phyloP scores from a whole-genome alignment of 192 early-diverging fungal species.

The Coemansia sp. region DNA sequence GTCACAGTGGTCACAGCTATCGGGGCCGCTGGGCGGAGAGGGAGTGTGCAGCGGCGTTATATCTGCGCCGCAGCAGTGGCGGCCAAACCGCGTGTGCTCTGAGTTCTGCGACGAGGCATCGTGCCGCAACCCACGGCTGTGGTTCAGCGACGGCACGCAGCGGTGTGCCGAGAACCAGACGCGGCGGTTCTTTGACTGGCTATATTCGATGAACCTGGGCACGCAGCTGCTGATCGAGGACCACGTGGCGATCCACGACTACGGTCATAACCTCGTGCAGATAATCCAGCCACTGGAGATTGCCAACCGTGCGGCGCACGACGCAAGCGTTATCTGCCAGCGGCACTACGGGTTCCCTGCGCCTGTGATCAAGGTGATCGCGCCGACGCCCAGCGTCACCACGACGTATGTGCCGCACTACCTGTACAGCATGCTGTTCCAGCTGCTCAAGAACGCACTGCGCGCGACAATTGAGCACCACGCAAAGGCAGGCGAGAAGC shows the following conservation, averaged over 20 bases:
- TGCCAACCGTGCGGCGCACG: slow-evolving; percentile 52
- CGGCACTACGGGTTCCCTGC: slow-evolving; percentile 50
- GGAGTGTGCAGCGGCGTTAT: background rate
- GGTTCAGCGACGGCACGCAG: slow-evolving; percentile 44
- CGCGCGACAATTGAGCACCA: slow-evolving; percentile 55
- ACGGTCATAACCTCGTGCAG: slow-evolving; percentile 55
- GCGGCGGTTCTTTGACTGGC: slow-evolving; percentile 57
- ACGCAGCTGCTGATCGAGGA: slow-evolving; percentile 63
- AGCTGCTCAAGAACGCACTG: slow-evolving; percentile 61
- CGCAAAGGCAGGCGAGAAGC: background rate
- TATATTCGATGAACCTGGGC: slow-evolving; percentile 61
- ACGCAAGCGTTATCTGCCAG: slow-evolving; percentile 49
- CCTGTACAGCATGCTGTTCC: slow-evolving; percentile 58
- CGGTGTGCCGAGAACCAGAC: slow-evolving; percentile 51
- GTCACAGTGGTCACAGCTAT: slow-evolving; percentile 16
- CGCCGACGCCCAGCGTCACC: slow-evolving; percentile 48
- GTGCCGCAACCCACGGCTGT: slow-evolving; percentile 46
- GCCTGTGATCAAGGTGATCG: slow-evolving; percentile 50
- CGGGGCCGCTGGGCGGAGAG: slow-evolving; percentile 4
- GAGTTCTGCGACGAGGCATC: slow-evolving; percentile 44
- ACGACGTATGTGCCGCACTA: slow-evolving; percentile 59
- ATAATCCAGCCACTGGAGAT: slow-evolving; percentile 57
- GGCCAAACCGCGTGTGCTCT: slow-evolving; percentile 33
- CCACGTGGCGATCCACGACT: slow-evolving; percentile 57
- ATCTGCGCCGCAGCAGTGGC: slow-evolving; percentile 39